phyloP scores from a whole-genome alignment of 768 basidiomycete species.

The Crassisporium funariophilum region DNA sequence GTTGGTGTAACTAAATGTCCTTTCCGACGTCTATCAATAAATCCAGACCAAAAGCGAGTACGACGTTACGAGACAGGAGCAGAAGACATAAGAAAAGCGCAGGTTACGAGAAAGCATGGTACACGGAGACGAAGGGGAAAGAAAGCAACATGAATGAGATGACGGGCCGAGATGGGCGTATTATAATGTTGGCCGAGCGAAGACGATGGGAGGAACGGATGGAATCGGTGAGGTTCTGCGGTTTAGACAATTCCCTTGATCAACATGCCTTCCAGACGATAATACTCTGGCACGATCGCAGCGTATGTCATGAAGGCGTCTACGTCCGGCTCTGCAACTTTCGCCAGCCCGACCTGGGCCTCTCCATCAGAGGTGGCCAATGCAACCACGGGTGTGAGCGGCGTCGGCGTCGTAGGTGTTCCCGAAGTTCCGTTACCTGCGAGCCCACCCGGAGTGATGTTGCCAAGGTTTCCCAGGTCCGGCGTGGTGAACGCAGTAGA shows the following conservation, averaged over 20 bases:
- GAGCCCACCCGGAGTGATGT: too few species aligned
- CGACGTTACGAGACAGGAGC: background rate
- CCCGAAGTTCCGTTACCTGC: conserved; percentile 36
- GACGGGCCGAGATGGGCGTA: background rate
- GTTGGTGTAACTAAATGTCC: too few species aligned
- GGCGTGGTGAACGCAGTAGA: conserved; percentile 66
- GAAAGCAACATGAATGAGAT: background rate
- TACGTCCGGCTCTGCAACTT: conserved; percentile 81
- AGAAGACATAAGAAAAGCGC: conserved; percentile 2
- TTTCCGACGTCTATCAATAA: too few species aligned
- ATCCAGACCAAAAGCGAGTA: background rate
- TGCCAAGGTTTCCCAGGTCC: conserved; percentile 41
- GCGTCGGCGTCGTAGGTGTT: conserved; percentile 53
- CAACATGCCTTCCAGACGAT: conserved; percentile 77
- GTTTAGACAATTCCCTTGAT: conserved; percentile 59
- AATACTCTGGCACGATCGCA: conserved; percentile 82
- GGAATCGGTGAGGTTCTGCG: background rate
- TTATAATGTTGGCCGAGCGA: background rate
- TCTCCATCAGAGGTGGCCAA: conserved; percentile 74
- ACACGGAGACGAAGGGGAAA: conserved; percentile 2
- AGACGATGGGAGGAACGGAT: background rate
- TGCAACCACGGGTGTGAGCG: conserved; percentile 71
- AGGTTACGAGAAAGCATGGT: background rate
- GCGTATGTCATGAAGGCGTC: conserved; percentile 88
- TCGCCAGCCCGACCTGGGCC: conserved; percentile 73